Evolutionary conservation across 352 stramenopile genomes (phyloP), one percentile per base, ranked within the genome.

Genomic region (Blastocystis sp.): DNA sequence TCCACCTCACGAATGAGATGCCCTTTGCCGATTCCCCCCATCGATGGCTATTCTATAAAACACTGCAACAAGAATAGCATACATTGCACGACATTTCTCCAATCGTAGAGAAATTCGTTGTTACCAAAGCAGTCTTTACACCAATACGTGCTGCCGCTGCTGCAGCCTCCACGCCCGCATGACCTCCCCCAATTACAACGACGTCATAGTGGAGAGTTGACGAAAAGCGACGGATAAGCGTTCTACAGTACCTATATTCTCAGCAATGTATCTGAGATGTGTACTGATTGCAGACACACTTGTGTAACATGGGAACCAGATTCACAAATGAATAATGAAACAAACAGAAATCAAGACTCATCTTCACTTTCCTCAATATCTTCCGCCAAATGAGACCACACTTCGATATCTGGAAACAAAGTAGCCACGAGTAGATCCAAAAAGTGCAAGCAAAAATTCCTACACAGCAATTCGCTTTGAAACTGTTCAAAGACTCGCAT

Each of bases 11-110:
- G 93, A 37, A 99, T 97, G 34, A 99, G 92, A 90, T 98, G 98
- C 39, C 96, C 96, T 92, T 99, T 99, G 41, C 96, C 97, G 11
- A 99, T 98, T 7, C 97, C 97, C 47, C 97, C 97, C 76, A 99
- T 98, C 41, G 93, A 97, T 34, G 97, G 97, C 93, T 96, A 65
- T 59, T 91, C 7, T 59, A 59, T 73, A 11, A 91, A 24, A 75
- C 2, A 0, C 0, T 3, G 18, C 3, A 18, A 59, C 9, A 85
- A 2, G 18, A 45, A 37, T 16, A 18, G 41, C 26, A 24, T 92
- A 96, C 94, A 92, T 99, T 99, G 93, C 96, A 99, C 16, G 94
- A 98, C 90, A 99, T 95, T 92, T 99, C 97, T 39, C 97, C 97
- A 64, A 98, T 92, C 11, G 96, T 98, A 50, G 96, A 93, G 16